Conservation (phyloP, 1,139 yeast genomes). For the Blastobotrys illinoisensis region DNA sequence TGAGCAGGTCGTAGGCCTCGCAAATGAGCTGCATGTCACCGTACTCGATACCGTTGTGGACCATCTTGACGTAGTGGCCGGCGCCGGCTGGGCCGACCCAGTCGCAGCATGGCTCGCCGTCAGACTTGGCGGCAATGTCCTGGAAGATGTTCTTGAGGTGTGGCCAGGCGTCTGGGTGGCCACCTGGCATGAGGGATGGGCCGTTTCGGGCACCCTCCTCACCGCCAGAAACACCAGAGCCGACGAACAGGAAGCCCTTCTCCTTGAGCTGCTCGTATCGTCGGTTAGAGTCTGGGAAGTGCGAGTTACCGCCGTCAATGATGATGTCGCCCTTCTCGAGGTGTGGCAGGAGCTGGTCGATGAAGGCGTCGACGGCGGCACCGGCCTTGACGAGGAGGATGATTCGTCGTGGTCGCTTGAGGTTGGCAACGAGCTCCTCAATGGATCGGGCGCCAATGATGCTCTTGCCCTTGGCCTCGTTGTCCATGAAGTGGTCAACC, state of each 20-base stretch:
- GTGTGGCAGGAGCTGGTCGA: constrained; percentile 77
- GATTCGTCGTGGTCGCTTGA: constrained; percentile 96
- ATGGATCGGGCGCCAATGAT: constrained; percentile 94
- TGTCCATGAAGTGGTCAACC: constrained; percentile 87
- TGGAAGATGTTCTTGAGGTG: constrained; percentile 96
- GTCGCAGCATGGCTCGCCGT: constrained; percentile 99
- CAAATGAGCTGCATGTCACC: constrained; percentile 99
- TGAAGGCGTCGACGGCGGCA: constrained; percentile 86
- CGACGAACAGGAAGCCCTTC: constrained; percentile 89
- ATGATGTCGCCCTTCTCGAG: constrained; percentile 96
- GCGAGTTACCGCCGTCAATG: constrained; percentile 99
- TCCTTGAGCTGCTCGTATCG: constrained; percentile 83
- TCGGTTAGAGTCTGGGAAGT: constrained; percentile 98
- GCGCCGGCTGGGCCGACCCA: constrained; percentile 99
- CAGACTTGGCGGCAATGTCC: constrained; percentile 90
- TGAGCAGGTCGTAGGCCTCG: constrained; percentile 95
- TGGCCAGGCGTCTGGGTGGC: constrained; percentile 97
- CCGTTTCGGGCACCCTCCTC: constrained; percentile 99
- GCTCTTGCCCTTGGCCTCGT: constrained; percentile 93
- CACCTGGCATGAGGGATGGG: constrained; percentile 99
- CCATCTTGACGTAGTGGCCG: constrained; percentile 99
- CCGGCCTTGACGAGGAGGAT: constrained; percentile 96
- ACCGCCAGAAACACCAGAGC: constrained; percentile 99
- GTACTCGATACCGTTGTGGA: constrained; percentile 98
- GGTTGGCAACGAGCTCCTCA: constrained; percentile 78